phyloP scores from a whole-genome alignment of 2,329 filamentous ascomycete genomes.

The Claviceps fusiformis region DNA sequence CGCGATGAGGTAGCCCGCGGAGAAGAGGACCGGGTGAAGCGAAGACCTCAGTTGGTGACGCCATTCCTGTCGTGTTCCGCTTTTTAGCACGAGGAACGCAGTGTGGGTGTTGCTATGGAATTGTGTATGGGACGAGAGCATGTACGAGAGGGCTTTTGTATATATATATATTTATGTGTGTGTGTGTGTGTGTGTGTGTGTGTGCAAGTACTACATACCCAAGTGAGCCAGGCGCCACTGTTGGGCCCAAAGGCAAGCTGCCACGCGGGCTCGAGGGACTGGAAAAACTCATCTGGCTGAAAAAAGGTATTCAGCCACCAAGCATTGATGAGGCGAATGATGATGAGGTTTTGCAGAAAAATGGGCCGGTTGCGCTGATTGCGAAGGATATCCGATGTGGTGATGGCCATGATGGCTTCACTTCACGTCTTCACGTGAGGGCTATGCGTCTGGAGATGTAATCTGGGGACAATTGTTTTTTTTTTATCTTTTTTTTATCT shows the following conservation, averaged over 20 bases:
- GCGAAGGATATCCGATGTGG: conserved; percentile 8
- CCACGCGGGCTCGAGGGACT: conserved; percentile 92
- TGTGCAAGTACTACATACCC: conserved; percentile 46
- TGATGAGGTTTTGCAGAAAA: conserved; percentile 32
- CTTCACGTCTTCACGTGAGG: too few relatives aligned
- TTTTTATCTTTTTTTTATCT: too few relatives aligned
- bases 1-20: conserved; percentile 53
- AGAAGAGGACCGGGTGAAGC: conserved; percentile 80
- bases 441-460: background rate
- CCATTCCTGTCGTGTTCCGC: conserved; percentile 65
- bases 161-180: too few relatives aligned
- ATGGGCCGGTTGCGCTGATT: conserved; percentile 9
- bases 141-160: too few relatives aligned
- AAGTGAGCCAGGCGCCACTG: conserved; percentile 85
- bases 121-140: too few relatives aligned
- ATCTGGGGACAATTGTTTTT: background rate
- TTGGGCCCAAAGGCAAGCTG: conserved; percentile 63
- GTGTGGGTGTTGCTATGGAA: background rate
- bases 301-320: conserved; percentile 78
- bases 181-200: too few relatives aligned
- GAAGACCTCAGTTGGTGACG: conserved; percentile 74
- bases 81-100: background rate
- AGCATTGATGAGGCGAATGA: conserved; percentile 68
- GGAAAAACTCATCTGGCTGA: conserved; percentile 96
- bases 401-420: conserved; percentile 9